phyloP scores from a whole-genome alignment of 495 filamentous ascomycete species.

The Parathielavia appendiculata region DNA sequence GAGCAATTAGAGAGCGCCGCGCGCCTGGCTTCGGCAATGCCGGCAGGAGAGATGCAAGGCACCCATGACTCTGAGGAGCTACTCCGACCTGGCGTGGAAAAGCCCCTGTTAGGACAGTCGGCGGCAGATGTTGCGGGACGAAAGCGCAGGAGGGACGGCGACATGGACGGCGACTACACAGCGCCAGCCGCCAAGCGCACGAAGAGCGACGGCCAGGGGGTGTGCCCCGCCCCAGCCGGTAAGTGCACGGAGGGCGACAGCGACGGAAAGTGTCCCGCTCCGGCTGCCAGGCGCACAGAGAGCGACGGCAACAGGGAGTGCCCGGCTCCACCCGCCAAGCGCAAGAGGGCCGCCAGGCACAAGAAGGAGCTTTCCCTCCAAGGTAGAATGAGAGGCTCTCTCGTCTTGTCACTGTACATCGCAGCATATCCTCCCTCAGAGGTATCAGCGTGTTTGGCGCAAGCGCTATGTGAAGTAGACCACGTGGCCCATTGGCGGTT shows the following conservation, averaged over 20 bases:
- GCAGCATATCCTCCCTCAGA: too few relatives aligned
- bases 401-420: too few relatives aligned
- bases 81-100: conserved; percentile 11
- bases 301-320: conserved; percentile 1
- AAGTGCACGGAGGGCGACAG: too few relatives aligned
- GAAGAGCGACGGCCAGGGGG: conserved; percentile 4
- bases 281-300: conserved; percentile 5
- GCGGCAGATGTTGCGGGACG: conserved; percentile 5
- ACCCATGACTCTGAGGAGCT: conserved; percentile 11
- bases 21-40: conserved; percentile 13
- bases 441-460: not conserved
- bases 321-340: conserved; percentile 1
- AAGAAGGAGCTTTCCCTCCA: too few relatives aligned
- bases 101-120: conserved; percentile 9
- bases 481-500: not conserved
- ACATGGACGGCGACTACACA: conserved; percentile 4
- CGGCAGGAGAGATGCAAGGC: conserved; percentile 7
- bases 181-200: conserved; percentile 4
- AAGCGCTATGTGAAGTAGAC: not conserved
- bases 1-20: conserved; percentile 5
- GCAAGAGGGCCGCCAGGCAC: not conserved
- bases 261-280: conserved; percentile 5
- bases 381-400: too few relatives aligned
- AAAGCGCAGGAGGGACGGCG: conserved; percentile 15
- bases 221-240: too few relatives aligned